These are phyloP conservation scores for Boeremia lycopersici DNA, from an alignment of 2,329 filamentous ascomycete genomes.

Conservation along the genomic window DNA sequence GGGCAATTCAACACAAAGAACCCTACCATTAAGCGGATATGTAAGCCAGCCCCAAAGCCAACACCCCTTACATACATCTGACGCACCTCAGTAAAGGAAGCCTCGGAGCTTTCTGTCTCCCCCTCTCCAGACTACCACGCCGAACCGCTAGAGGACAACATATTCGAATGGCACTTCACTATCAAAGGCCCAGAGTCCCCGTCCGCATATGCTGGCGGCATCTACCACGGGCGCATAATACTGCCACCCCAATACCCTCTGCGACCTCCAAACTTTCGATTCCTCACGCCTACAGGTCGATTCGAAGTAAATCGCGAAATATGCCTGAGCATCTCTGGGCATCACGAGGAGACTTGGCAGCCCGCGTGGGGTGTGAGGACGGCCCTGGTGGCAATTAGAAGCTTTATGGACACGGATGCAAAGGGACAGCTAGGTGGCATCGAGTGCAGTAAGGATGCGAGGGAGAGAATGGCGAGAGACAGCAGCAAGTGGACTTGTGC, in stretches of 20 bases:
- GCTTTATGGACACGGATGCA: conserved; percentile 91
- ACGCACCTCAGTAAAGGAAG: conserved; percentile 75
- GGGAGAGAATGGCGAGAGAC: conserved; percentile 71
- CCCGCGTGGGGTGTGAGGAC: conserved; percentile 96
- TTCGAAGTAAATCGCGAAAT: conserved; percentile 98
- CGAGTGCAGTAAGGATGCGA: conserved; percentile 69
- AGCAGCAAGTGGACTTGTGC: conserved; percentile 71
- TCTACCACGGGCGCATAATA: conserved; percentile 95
- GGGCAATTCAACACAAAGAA: conserved; percentile 72
- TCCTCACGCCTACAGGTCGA: conserved; percentile 86
- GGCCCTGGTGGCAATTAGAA: conserved; percentile 77
- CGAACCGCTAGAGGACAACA: conserved; percentile 81
- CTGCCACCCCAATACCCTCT: conserved; percentile 89
- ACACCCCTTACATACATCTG: conserved; percentile 20
- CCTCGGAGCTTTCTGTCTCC: conserved; percentile 78
- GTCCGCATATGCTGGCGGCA: conserved; percentile 77
- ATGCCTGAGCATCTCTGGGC: conserved; percentile 89
- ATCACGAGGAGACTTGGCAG: conserved; percentile 99
- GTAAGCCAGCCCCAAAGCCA: conserved; percentile 54
- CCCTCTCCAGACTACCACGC: conserved; percentile 88
- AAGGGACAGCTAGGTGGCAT: conserved; percentile 89
- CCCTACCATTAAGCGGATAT: conserved; percentile 82
- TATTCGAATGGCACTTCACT: conserved; percentile 99
- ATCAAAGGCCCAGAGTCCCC: conserved; percentile 82
- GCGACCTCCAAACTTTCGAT: conserved; percentile 92